Evolutionary conservation across 1,284 basidiomycete species (phyloP), one percentile per base, ranked within the genome.

Genomic region (Leccinum griseonigrum): DNA sequence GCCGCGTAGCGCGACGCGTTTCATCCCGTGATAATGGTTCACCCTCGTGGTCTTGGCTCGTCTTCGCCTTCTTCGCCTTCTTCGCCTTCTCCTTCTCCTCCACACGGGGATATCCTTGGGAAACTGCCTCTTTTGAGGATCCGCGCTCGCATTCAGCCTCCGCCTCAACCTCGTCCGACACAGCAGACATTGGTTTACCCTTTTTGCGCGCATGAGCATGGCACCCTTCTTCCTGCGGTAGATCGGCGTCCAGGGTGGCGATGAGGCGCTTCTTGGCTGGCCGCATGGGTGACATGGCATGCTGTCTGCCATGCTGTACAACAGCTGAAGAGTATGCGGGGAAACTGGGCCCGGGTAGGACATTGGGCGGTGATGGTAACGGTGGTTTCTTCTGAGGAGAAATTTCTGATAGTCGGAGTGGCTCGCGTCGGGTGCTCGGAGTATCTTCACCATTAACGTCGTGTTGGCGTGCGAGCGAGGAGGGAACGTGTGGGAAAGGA

Each of bases 331-430:
- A 38, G 53, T 51, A 1, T 22, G 48, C 57, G 61, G 67, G n/a
- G 38, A 59, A 52, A 53, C 52, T 38, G 61, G 62, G 48, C 8
- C 38, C 46, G 32, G 11, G 0, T 22, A 38, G 54, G 61, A 53
- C 60, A 43, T 58, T 61, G 58, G n/a, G 59, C 48, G 59, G 58
- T 51, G 46, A 48, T 65, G 26, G 50, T 28, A 14, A 51, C 8
- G 46, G 46, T 22, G 11, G 11, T 22, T 51, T 51, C 50, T 83
- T 82, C 60, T 69, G 70, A 61, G 83, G 82, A 9, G 83, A 84
- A 66, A 84, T 74, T 66, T 84, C 82, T 57, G 81, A 83, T 64
- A 84, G 53, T 50, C 80, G 81, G 54, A 85, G 65, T 38, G 74
- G 74, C 36, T 64, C 64, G 62, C 71, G 62, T 46, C 61, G 59